Evolutionary conservation across 148 eudicot genomes (phyloP).

Genomic region (Agrostemma githago): DNA sequence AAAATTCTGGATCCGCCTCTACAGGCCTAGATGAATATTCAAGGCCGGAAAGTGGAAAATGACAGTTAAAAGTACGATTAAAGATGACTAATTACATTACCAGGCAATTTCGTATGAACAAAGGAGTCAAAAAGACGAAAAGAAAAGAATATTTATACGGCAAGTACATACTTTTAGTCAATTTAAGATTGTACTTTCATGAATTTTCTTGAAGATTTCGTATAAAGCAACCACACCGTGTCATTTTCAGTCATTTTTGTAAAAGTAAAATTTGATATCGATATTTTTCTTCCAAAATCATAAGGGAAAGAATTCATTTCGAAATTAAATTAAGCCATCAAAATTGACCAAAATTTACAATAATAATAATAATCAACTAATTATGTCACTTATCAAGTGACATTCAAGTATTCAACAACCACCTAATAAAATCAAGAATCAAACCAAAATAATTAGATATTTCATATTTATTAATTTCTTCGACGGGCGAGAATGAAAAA

Average conservation of each 20-base stretch:
- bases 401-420: slow-evolving; percentile 1
- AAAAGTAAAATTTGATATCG: not conserved
- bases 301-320: not conserved
- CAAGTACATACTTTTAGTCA: slow-evolving; percentile 17
- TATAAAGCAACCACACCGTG: too few species aligned
- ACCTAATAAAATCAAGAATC: not conserved
- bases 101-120: slow-evolving; percentile 2
- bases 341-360: not conserved
- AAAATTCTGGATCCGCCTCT: too few species aligned
- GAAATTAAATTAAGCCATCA: not conserved
- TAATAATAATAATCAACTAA: not conserved
- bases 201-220: too few species aligned
- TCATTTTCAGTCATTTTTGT: too few species aligned
- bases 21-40: not conserved
- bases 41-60: not conserved
- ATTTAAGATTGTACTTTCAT: not conserved
- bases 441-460: not conserved
- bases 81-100: not conserved
- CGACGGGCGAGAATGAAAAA: not conserved
- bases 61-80: not conserved
- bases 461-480: not conserved
- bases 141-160: not conserved
- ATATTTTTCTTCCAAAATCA: too few species aligned
- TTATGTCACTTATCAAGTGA: slow-evolving; percentile 5
- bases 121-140: not conserved